These are phyloP conservation scores for Jamesozyma lodderae DNA, from an alignment of 805 yeast species.

Conservation along the genomic window DNA sequence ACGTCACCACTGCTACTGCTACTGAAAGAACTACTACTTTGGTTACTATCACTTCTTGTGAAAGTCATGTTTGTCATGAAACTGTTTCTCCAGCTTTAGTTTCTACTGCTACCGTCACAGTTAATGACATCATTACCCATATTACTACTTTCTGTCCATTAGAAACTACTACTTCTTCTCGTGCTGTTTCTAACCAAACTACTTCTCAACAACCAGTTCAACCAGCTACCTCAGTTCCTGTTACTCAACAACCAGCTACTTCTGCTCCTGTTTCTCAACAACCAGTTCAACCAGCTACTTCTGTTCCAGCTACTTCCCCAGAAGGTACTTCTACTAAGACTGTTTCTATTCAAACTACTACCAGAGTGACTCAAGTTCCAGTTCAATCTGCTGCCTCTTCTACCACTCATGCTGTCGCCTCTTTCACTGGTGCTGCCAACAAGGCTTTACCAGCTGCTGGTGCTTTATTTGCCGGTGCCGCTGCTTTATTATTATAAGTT, in stretches of 20 bases:
- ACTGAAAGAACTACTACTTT: slow-evolving; percentile 24
- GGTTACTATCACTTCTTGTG: slow-evolving; percentile 32
- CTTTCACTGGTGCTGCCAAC: slow-evolving; percentile 38
- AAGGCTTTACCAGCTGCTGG: slow-evolving; percentile 40
- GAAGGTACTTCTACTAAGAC: slow-evolving; percentile 16
- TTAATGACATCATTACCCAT: slow-evolving; percentile 22
- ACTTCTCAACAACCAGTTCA: slow-evolving; percentile 21
- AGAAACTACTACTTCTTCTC: slow-evolving; percentile 10
- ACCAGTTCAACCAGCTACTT: slow-evolving; percentile 12
- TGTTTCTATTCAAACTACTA: slow-evolving; percentile 1
- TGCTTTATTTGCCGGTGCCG: slow-evolving; percentile 41
- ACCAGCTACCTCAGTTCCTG: slow-evolving; percentile 23
- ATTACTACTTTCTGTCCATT: slow-evolving; percentile 31
- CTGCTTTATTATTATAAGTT: slow-evolving; percentile 39
- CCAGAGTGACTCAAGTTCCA: slow-evolving; percentile 11
- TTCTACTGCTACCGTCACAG: slow-evolving; percentile 30
- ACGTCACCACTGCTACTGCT: slow-evolving; percentile 16
- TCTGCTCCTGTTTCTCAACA: slow-evolving; percentile 17
- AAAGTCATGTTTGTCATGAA: slow-evolving; percentile 26
- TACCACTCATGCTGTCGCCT: slow-evolving; percentile 16
- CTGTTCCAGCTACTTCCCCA: slow-evolving; percentile 15
- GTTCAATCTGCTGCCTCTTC: slow-evolving; percentile 15
- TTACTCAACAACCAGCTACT: slow-evolving; percentile 24
- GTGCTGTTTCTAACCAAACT: slow-evolving; percentile 3
- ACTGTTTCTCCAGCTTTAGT: slow-evolving; percentile 30